Conservation (phyloP, 2,329 filamentous ascomycete species). For the Hortaea werneckii region DNA sequence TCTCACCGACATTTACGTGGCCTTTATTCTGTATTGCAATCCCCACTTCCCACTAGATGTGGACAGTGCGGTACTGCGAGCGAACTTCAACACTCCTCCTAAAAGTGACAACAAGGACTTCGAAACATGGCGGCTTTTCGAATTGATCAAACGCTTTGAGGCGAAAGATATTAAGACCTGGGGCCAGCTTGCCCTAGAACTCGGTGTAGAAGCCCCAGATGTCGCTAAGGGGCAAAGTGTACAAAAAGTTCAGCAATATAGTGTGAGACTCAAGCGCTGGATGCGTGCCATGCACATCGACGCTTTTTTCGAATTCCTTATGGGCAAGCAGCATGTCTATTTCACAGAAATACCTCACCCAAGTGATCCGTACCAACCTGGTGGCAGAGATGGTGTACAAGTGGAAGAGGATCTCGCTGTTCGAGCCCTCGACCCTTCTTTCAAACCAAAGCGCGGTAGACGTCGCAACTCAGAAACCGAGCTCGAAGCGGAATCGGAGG, state of each 20-base stretch:
- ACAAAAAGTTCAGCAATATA: constrained; percentile 92
- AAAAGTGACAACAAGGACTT: constrained; percentile 84
- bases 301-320: constrained; percentile 84
- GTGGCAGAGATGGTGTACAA: constrained; percentile 68
- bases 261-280: constrained; percentile 85
- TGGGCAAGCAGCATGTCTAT: constrained; percentile 68
- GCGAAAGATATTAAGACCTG: constrained; percentile 82
- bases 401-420: constrained; percentile 83
- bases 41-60: constrained; percentile 61
- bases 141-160: constrained; percentile 69
- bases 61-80: constrained; percentile 61
- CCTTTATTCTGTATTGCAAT: constrained; percentile 86
- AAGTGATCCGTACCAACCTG: constrained; percentile 51
- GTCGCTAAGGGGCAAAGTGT: constrained; percentile 67
- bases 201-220: constrained; percentile 82
- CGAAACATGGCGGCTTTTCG: constrained; percentile 64
- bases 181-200: constrained; percentile 73
- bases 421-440: constrained; percentile 70
- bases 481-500: constrained; percentile 15
- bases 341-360: constrained; percentile 64
- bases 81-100: constrained; percentile 68
- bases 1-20: constrained; percentile 72
- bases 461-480: constrained; percentile 33
- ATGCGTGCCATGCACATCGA: constrained; percentile 95
- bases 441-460: constrained; percentile 50